phyloP scores from a whole-genome alignment of 192 early-diverging fungal genomes.

The Coemansia sp. region DNA sequence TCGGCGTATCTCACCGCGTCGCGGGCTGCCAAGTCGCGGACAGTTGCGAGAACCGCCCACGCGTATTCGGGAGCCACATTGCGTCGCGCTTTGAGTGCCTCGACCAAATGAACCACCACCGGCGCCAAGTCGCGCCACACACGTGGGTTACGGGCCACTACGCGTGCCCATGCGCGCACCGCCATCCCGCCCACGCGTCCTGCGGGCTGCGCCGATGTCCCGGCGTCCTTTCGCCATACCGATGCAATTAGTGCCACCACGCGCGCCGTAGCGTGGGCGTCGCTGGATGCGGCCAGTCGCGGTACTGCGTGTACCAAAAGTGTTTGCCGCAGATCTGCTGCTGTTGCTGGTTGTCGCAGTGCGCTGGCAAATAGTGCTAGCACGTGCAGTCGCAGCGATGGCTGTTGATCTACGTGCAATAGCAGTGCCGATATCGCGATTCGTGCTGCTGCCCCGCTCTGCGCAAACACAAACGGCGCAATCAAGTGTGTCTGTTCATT shows the following conservation, averaged over 20 bases:
- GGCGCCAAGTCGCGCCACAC: constrained; percentile 38
- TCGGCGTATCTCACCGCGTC: constrained; percentile 33
- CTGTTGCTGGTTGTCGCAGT: constrained; percentile 13
- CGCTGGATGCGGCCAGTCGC: constrained; percentile 14
- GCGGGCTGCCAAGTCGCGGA: constrained; percentile 25
- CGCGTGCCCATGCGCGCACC: constrained; percentile 26
- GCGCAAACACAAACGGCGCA: constrained; percentile 27
- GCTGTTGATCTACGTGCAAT: not conserved
- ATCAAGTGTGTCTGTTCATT: constrained; percentile 16
- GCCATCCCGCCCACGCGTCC: constrained; percentile 26
- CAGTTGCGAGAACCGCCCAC: constrained; percentile 30
- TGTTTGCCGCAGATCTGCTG: constrained; percentile 12
- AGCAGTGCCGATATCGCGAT: constrained; percentile 12
- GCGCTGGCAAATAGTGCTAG: constrained; percentile 25
- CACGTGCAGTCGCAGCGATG: constrained; percentile 15
- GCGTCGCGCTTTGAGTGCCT: constrained; percentile 20
- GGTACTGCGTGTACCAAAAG: constrained; percentile 20
- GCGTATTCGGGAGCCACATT: constrained; percentile 21
- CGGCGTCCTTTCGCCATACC: constrained; percentile 15
- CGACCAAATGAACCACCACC: constrained; percentile 24
- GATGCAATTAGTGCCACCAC: constrained; percentile 22
- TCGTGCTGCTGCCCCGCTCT: constrained; percentile 6
- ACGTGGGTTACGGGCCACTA: constrained; percentile 26
- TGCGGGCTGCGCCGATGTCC: not conserved
- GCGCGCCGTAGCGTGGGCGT: constrained; percentile 31